Conservation (phyloP, 2,329 filamentous ascomycete genomes). For the Colletotrichum sp. region DNA sequence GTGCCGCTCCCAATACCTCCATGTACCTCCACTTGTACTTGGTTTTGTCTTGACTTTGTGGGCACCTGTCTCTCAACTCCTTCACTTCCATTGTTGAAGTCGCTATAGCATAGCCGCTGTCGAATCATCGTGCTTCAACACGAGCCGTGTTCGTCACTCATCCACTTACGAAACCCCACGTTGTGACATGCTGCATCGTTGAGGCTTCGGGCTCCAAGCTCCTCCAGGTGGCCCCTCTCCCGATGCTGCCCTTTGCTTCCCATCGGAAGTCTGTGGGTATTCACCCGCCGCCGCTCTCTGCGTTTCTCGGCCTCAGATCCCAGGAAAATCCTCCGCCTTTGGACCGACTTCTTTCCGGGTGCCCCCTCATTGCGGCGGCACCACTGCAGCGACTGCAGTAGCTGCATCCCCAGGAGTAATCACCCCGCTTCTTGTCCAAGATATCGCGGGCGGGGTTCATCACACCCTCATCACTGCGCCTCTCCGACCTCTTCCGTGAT, state of each 20-base stretch:
- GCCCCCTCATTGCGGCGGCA: constrained; percentile 5
- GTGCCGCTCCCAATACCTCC: neutral
- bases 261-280: constrained; percentile 10
- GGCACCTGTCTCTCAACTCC: neutral
- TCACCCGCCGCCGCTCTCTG: constrained; percentile 6
- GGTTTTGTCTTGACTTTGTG: neutral
- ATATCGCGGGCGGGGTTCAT: constrained; percentile 17
- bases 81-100: neutral
- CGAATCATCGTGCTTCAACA: constrained; percentile 3
- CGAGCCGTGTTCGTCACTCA: constrained; percentile 11
- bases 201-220: constrained; percentile 13
- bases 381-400: constrained; percentile 14
- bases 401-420: neutral
- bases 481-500: constrained; percentile 18
- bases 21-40: neutral
- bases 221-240: constrained; percentile 9
- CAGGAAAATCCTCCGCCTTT: constrained; percentile 17
- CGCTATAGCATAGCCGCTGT: neutral
- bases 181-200: constrained; percentile 15
- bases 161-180: constrained; percentile 20
- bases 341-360: constrained; percentile 12
- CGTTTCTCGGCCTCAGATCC: constrained; percentile 9
- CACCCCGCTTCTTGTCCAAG: constrained; percentile 20
- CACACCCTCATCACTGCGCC: constrained; percentile 11
- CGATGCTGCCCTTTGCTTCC: neutral